Conservation (phyloP, 352 stramenopile species). For the Phytophthora chlamydospora region DNA sequence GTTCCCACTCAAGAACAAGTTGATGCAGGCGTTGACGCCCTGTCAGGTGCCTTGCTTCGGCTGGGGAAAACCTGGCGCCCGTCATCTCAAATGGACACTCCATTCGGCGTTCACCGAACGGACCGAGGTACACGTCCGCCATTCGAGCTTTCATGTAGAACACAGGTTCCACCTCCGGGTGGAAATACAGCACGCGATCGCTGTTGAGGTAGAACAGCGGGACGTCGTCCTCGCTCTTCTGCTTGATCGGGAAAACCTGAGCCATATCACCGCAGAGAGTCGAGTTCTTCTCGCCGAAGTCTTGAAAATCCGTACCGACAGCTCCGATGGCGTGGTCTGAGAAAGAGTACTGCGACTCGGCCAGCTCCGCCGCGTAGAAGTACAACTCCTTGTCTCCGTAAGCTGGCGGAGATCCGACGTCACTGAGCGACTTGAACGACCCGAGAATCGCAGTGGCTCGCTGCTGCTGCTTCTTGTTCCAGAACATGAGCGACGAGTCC, state of each 20-base stretch:
- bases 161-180: conserved; percentile 36
- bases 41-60: conserved; percentile 39
- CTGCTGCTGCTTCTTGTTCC: conserved; percentile 53
- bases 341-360: conserved; percentile 53
- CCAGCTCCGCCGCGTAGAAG: conserved; percentile 58
- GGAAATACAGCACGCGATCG: conserved; percentile 49
- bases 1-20: conserved; percentile 28
- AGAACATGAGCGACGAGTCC: conserved; percentile 62
- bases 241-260: conserved; percentile 30
- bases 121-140: conserved; percentile 46
- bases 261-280: conserved; percentile 34
- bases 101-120: conserved; percentile 42
- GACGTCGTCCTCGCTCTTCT: conserved; percentile 16
- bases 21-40: conserved; percentile 44
- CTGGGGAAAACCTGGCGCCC: conserved; percentile 29
- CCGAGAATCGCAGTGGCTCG: conserved; percentile 54
- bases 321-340: conserved; percentile 44
- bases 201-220: conserved; percentile 62
- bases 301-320: conserved; percentile 24
- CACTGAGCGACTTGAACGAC: conserved; percentile 40
- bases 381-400: conserved; percentile 66
- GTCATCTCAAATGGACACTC: conserved; percentile 61
- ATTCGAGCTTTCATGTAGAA: conserved; percentile 50
- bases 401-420: conserved; percentile 33
- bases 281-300: conserved; percentile 33